Base-by-base conservation (phyloP, 169 alveolate genomes). In the Sarcocystis neurona region DNA sequence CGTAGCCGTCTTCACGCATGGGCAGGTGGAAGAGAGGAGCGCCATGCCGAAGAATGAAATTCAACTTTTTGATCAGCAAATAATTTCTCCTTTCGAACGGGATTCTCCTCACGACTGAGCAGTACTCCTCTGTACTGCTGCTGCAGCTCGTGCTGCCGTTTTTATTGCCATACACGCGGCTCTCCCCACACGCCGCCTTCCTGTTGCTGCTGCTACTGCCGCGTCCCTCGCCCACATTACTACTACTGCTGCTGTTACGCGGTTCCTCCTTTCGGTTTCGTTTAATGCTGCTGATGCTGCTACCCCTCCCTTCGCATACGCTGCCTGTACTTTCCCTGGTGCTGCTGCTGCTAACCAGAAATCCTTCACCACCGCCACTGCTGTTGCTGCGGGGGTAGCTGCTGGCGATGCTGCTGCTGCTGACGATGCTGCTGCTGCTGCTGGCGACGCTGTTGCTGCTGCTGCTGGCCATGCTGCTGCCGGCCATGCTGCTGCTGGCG, bases 1-100 rank as follows among this genome's bases (percentile, higher is more conserved):
- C 90, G 53, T 70, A 86, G n/a, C 90, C 90, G 68, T 86, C 90
- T 50, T 86, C 90, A 20, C 90, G 41, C n/a, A 86, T 86, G 37
- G 58, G 77, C 34, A 86, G 66, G 10, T 70, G 39, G 77, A 86
- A 86, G 12, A 86, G 90, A 50, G 90, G 66, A 1, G 90, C 90
- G 37, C 90, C 90, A 27, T 86, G 90, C 20, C 90, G 32, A n/a
- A 86, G 58, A 30, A 86, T 86, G 77, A 86, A 86, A 53, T 74
- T 86, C 43, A 86, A 41, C 30, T 77, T 56, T n/a, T 86, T 86
- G 66, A 86, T 86, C 20, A 86, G 70, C 30, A 74, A 23, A 48
- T 86, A 86, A 12, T 79, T 41, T 48, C 86, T 39, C 6, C 90
- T 15, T 1, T 47, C 90, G 30, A 86, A 32, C 0, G 77, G 43